These are phyloP conservation scores for Talaromyces sp. DNA, from an alignment of 2,329 filamentous ascomycete species.

Conservation along the genomic window DNA sequence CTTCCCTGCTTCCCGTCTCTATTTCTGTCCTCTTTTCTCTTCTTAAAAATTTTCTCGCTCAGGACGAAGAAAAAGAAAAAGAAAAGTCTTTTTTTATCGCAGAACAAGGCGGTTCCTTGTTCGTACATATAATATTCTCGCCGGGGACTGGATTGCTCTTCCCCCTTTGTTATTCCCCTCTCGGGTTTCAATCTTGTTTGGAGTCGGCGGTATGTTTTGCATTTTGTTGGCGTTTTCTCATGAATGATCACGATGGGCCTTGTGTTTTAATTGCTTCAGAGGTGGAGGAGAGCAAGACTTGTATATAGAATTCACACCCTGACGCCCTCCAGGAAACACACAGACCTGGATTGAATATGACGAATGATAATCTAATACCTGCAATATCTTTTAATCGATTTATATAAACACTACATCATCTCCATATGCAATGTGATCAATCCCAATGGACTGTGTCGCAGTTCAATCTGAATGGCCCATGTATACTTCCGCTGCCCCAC, in stretches of 20 bases:
- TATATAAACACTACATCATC: too few relatives aligned
- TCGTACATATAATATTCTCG: constrained; percentile 3
- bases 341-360: background rate
- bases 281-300: background rate
- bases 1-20: background rate
- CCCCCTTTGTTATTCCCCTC: background rate
- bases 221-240: constrained; percentile 3
- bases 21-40: background rate
- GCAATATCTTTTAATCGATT: background rate
- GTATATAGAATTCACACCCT: background rate
- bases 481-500: background rate
- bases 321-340: background rate
- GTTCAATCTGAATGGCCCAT: too few relatives aligned
- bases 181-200: background rate
- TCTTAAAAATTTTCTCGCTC: too few relatives aligned
- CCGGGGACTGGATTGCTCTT: background rate
- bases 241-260: background rate
- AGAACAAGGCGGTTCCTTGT: background rate
- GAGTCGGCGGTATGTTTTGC: background rate
- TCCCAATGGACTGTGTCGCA: too few relatives aligned
- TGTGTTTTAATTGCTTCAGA: background rate
- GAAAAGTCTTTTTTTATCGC: background rate
- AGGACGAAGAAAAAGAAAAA: background rate
- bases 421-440: too few relatives aligned
- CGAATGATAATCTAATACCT: constrained; percentile 4